Evolutionary conservation across 1,284 basidiomycete species (phyloP).

Genomic region (Flammula alnicola): DNA sequence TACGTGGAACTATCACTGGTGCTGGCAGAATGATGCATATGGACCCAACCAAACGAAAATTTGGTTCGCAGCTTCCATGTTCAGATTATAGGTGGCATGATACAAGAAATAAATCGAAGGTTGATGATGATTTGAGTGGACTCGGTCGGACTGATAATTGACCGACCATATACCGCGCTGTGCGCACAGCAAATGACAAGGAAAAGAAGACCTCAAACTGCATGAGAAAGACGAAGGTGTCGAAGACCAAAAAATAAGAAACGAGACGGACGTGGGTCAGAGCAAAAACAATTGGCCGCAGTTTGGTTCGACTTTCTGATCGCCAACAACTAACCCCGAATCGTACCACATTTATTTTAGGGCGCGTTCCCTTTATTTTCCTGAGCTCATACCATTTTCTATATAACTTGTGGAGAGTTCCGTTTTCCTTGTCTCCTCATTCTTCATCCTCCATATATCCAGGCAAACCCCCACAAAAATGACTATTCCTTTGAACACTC

Average conservation of each 20-base stretch:
- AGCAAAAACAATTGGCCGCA: constrained; percentile 3
- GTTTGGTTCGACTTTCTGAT: constrained; percentile 28
- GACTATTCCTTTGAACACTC: constrained; percentile 43
- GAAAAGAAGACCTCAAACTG: no score
- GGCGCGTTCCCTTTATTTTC: constrained; percentile 39
- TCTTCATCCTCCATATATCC: constrained; percentile 18
- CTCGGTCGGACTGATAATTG: no score
- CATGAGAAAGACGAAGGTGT: no score
- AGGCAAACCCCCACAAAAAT: constrained; percentile 33
- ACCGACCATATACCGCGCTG: no score
- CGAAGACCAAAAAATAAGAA: not conserved
- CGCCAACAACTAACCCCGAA: constrained; percentile 27
- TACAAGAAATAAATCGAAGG: no score
- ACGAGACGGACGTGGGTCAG: constrained; percentile 2
- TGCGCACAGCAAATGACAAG: no score
- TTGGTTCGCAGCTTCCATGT: no score
- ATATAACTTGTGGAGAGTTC: constrained; percentile 34
- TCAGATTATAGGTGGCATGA: no score
- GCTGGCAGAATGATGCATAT: no score
- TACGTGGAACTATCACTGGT: no score
- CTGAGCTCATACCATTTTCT: constrained; percentile 36
- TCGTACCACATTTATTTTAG: constrained; percentile 48
- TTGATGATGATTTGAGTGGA: no score
- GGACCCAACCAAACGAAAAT: no score
- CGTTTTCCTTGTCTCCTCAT: constrained; percentile 19